Evolutionary conservation across 345 rosid species (phyloP).

Genomic region (Hibiscus trionum): DNA sequence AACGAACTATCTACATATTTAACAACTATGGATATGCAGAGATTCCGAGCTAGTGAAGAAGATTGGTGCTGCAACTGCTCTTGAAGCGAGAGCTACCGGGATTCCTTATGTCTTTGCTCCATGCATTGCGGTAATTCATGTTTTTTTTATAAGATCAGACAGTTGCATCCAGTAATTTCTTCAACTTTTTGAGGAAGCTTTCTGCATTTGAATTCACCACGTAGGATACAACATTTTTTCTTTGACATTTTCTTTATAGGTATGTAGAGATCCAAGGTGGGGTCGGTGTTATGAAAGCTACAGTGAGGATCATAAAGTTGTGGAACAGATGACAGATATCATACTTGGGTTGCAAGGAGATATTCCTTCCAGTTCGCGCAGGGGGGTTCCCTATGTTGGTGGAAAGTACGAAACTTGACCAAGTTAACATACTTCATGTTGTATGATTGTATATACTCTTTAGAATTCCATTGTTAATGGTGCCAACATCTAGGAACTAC

Average conservation of each 20-base stretch:
- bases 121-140: conserved; percentile 70
- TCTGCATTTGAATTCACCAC: neutral
- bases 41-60: conserved; percentile 78
- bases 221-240: neutral
- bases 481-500: neutral
- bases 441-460: neutral
- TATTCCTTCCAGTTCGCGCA: conserved; percentile 43
- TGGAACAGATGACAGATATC: conserved; percentile 74
- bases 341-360: conserved; percentile 91
- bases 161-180: neutral
- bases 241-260: conserved; percentile 39
- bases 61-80: conserved; percentile 94
- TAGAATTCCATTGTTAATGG: neutral
- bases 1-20: neutral
- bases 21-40: conserved; percentile 27
- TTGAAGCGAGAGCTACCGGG: conserved; percentile 95
- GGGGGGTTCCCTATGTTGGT: conserved; percentile 77
- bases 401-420: conserved; percentile 57
- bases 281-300: conserved; percentile 77
- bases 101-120: conserved; percentile 93
- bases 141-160: neutral
- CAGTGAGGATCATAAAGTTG: conserved; percentile 36
- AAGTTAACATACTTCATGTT: neutral
- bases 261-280: conserved; percentile 98
- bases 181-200: neutral